A percentile compares a stretch with the other conserved stretches of the same genome.
Conservation (phyloP, 352 stramenopile species). For the Globisporangium solare region DNA sequence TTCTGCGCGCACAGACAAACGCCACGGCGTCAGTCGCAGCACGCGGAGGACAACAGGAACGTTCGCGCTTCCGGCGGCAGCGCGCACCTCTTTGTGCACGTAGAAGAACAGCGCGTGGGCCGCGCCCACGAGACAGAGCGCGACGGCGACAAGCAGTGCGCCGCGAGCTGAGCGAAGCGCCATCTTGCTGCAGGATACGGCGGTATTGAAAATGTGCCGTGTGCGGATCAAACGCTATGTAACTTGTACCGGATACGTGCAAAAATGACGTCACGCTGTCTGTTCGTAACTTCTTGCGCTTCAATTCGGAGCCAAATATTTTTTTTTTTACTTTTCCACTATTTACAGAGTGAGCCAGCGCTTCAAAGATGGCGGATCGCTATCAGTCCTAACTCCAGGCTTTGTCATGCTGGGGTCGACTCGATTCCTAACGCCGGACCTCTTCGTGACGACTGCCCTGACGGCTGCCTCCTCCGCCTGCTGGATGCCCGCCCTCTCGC, state of each 20-base stretch:
- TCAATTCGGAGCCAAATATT: background rate
- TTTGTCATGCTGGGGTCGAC: background rate
- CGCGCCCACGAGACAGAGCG: constrained; percentile 15
- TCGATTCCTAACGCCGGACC: background rate
- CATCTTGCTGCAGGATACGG: background rate
- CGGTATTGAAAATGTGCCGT: too few species aligned
- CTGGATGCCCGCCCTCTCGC: constrained; percentile 8
- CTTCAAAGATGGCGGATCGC: background rate
- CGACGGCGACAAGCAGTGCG: constrained; percentile 19
- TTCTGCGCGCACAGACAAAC: constrained; percentile 20
- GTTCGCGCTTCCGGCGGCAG: background rate
- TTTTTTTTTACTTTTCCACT: too few species aligned
- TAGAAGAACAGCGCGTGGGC: constrained; percentile 56
- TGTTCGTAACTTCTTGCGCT: too few species aligned
- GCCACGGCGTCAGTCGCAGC: constrained; percentile 2
- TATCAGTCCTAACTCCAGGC: too few species aligned
- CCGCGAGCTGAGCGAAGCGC: background rate
- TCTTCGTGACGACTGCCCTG: constrained; percentile 6
- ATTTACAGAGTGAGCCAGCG: constrained; percentile 2
- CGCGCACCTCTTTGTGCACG: constrained; percentile 43
- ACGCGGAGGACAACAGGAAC: background rate
- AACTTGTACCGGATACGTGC: too few species aligned
- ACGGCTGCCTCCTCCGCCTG: constrained; percentile 1
- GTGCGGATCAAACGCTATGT: too few species aligned
- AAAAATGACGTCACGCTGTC: too few species aligned